These are phyloP conservation scores for Zygoascus meyerae DNA, from an alignment of 1,139 yeast genomes.

Conservation along the genomic window DNA sequence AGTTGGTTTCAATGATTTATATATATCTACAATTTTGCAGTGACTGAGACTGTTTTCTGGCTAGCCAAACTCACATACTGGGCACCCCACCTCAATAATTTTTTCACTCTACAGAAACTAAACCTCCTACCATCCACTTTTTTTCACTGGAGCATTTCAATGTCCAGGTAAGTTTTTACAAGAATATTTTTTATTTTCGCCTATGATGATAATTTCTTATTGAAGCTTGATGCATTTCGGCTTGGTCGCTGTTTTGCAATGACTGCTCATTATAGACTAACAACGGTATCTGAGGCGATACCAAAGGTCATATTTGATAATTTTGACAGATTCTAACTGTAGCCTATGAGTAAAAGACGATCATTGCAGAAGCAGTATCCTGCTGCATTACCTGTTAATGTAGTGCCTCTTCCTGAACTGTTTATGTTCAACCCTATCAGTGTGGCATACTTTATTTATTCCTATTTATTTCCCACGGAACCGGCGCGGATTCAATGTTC, in stretches of 20 bases:
- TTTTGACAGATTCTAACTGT: not conserved
- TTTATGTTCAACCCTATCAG: slow-evolving; percentile 36
- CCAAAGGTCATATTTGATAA: slow-evolving; percentile 3
- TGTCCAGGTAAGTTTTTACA: slow-evolving; percentile 4
- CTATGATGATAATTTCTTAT: slow-evolving; percentile 8
- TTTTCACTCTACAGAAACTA: not conserved
- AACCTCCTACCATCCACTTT: not conserved
- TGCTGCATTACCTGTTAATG: slow-evolving; percentile 44
- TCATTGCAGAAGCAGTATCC: slow-evolving; percentile 37
- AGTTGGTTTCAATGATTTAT: no score
- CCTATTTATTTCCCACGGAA: slow-evolving; percentile 26
- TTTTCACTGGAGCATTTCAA: not conserved
- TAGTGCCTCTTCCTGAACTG: slow-evolving; percentile 36
- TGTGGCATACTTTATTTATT: slow-evolving; percentile 29
- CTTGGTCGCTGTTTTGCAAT: slow-evolving; percentile 17
- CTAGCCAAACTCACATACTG: no score
- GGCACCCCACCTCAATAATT: not conserved
- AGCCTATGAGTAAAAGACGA: slow-evolving; percentile 15
- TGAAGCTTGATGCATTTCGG: slow-evolving; percentile 17
- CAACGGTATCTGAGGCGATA: slow-evolving; percentile 93
- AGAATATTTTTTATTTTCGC: not conserved
- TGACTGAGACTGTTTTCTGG: no score
- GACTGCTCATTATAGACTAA: slow-evolving; percentile 62
- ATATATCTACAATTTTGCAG: no score
- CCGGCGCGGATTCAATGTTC: slow-evolving; percentile 34